A percentile compares a stretch with the other conserved stretches of the same genome.
phyloP scores from a whole-genome alignment of 208 protist species.

The Trypanosoma theileri region DNA sequence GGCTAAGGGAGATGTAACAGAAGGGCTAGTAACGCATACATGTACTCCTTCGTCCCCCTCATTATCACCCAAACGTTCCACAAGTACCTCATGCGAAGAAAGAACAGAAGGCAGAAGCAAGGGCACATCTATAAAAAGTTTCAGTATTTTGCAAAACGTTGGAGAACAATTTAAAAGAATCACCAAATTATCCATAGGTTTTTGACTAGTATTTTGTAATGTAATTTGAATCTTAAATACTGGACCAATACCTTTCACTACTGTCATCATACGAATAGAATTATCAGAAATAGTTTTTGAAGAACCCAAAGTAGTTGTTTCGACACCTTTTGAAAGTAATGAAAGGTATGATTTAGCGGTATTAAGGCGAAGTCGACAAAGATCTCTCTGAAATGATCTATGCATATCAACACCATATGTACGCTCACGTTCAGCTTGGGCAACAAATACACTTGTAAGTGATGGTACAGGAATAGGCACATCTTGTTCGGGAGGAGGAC shows the following conservation, averaged over 20 bases:
- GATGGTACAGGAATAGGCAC: conserved; percentile 90
- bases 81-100: conserved; percentile 56
- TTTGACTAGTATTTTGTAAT: conserved; percentile 76
- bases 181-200: conserved; percentile 50
- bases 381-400: conserved; percentile 90
- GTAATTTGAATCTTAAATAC: conserved; percentile 85
- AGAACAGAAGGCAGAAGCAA: conserved; percentile 66
- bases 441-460: conserved; percentile 92
- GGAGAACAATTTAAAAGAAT: conserved; percentile 62
- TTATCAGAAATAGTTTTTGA: background rate
- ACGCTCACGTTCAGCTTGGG: conserved; percentile 92
- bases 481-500: conserved; percentile 91
- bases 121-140: conserved; percentile 51
- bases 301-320: background rate
- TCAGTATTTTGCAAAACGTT: conserved; percentile 56
- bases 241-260: conserved; percentile 92
- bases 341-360: conserved; percentile 89
- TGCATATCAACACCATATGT: conserved; percentile 89
- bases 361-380: conserved; percentile 83
- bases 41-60: conserved; percentile 61
- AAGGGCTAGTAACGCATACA: conserved; percentile 44
- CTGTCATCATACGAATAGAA: conserved; percentile 22
- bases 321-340: conserved; percentile 56
- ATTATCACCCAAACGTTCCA: conserved; percentile 61
- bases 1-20: conserved; percentile 42